Evolutionary conservation across 768 basidiomycete species (phyloP).

Genomic region (Psilocybe subaeruginosa): DNA sequence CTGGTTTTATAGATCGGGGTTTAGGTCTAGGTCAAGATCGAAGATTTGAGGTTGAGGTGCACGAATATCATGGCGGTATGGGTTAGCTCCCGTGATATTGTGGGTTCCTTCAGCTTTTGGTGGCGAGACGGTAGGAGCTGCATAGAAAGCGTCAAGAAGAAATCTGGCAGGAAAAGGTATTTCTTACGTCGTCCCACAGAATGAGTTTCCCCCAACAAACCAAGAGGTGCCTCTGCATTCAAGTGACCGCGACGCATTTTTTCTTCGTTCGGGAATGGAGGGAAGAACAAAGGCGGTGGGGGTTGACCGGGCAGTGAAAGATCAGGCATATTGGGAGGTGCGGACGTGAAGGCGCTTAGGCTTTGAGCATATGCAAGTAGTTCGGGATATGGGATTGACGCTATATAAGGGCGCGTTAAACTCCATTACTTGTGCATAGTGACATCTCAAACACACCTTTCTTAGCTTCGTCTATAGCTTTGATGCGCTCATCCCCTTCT

Average conservation of each 20-base stretch:
- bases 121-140: constrained; percentile 62
- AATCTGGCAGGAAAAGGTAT: constrained; percentile 4
- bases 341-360: constrained; percentile 84
- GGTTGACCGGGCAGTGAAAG: constrained; percentile 69
- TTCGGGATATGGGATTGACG: constrained; percentile 81
- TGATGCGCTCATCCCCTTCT: constrained; percentile 75
- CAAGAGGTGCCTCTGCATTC: constrained; percentile 81
- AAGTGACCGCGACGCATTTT: constrained; percentile 85
- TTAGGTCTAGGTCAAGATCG: constrained; percentile 83
- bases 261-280: constrained; percentile 90
- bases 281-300: constrained; percentile 82
- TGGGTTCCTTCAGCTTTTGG: constrained; percentile 53
- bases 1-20: constrained; percentile 66
- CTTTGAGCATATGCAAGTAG: constrained; percentile 85
- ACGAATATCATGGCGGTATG: constrained; percentile 72
- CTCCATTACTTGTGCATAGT: not conserved
- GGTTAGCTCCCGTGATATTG: constrained; percentile 59
- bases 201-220: constrained; percentile 78
- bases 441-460: constrained; percentile 48
- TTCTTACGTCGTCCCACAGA: constrained; percentile 74
- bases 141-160: constrained; percentile 12
- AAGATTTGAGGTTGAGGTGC: constrained; percentile 65
- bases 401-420: constrained; percentile 35
- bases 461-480: constrained; percentile 72
- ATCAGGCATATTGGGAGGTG: constrained; percentile 87